These are phyloP conservation scores for Beauveria sp. DNA, from an alignment of 2,329 filamentous ascomycete genomes.

Conservation along the genomic window DNA sequence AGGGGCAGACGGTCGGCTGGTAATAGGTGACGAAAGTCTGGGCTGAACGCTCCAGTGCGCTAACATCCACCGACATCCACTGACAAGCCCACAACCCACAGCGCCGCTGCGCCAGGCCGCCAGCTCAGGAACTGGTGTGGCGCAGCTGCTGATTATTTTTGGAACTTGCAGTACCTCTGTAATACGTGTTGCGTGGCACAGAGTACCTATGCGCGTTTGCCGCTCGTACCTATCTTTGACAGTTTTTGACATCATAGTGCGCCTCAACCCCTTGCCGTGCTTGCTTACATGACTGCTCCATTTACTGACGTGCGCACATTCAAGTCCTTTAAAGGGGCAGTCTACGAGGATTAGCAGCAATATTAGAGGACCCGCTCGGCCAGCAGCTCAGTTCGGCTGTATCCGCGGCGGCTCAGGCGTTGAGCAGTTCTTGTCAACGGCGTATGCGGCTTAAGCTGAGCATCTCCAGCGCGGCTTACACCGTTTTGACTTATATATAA, in stretches of 20 bases:
- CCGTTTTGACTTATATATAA: background rate
- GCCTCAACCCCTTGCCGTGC: too few species aligned
- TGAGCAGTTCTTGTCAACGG: background rate
- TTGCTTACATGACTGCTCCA: background rate
- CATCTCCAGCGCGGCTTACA: too few species aligned
- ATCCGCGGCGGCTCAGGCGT: background rate
- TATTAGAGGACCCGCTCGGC: background rate
- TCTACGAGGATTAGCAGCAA: background rate
- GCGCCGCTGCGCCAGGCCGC: background rate
- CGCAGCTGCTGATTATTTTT: slow-evolving; percentile 1
- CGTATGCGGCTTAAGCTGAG: too few species aligned
- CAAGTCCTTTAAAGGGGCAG: background rate
- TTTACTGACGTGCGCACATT: background rate
- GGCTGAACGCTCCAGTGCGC: background rate
- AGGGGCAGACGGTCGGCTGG: background rate
- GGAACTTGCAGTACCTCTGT: too few species aligned
- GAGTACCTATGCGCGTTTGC: background rate
- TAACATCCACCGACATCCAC: background rate
- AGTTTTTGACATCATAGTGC: too few species aligned
- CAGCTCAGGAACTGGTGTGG: background rate
- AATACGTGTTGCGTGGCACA: too few species aligned
- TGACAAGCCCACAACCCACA: background rate
- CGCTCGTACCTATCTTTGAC: background rate
- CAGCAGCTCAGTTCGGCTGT: background rate
- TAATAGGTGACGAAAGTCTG: background rate